These are phyloP conservation scores for Binderoboletus segoi DNA, from an alignment of 1,284 basidiomycete genomes.

Conservation along the genomic window DNA sequence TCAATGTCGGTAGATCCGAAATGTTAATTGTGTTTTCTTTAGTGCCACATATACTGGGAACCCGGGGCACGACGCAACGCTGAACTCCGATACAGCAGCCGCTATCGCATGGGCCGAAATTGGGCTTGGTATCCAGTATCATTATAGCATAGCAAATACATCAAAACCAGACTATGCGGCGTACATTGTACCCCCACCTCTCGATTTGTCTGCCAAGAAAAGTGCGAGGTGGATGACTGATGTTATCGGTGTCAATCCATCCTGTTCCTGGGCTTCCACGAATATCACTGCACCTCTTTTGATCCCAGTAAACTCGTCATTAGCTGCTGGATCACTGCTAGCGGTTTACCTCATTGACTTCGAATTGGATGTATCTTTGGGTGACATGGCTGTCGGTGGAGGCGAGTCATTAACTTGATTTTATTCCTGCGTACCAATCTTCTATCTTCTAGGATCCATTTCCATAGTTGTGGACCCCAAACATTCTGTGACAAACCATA, in stretches of 20 bases:
- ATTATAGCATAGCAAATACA: constrained; percentile 16
- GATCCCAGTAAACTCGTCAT: too few species aligned
- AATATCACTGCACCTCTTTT: too few species aligned
- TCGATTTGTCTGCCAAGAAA: constrained; percentile 16
- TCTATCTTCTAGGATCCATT: too few species aligned
- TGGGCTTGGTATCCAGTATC: constrained; percentile 28
- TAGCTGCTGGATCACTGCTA: too few species aligned
- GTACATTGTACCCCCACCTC: constrained; percentile 23
- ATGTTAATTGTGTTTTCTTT: too few species aligned
- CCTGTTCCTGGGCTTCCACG: constrained; percentile 30
- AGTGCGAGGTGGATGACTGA: constrained; percentile 33
- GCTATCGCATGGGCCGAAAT: constrained; percentile 27
- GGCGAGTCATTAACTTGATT: too few species aligned
- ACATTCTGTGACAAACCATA: constrained; percentile 21
- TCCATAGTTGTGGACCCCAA: constrained; percentile 16
- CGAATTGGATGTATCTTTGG: constrained; percentile 28
- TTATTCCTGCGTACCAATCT: too few species aligned
- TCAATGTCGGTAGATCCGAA: not conserved
- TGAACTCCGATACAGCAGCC: constrained; percentile 19
- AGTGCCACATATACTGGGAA: constrained; percentile 8
- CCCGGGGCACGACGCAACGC: constrained; percentile 6
- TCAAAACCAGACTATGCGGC: constrained; percentile 18
- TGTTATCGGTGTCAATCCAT: constrained; percentile 29
- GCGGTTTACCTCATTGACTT: constrained; percentile 20
- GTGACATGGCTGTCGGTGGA: too few species aligned